Percentiles rank a stretch among this genome's conserved stretches.
These are phyloP conservation scores for Neonectria neomacrospora DNA, from an alignment of 2,329 filamentous ascomycete genomes.

Conservation along the genomic window DNA sequence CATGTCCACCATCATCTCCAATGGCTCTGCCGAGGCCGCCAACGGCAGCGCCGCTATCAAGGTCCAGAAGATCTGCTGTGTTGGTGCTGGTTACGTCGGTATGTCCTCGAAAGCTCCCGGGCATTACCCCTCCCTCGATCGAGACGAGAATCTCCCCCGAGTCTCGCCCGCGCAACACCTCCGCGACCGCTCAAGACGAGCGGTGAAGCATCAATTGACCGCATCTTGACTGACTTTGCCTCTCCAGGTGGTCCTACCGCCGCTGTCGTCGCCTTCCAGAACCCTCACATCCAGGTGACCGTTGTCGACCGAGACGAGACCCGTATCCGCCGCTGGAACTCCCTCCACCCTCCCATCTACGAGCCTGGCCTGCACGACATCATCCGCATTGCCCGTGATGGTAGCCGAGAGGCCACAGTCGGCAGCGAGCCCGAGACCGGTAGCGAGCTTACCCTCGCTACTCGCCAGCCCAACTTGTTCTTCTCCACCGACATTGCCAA, in stretches of 20 bases:
- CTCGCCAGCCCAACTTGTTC: constrained; percentile 72
- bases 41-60: constrained; percentile 45
- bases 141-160: background rate
- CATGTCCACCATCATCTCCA: constrained; percentile 46
- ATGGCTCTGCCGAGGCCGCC: constrained; percentile 48
- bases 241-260: constrained; percentile 76
- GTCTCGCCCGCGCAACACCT: background rate
- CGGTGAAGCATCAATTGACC: constrained; percentile 30
- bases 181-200: background rate
- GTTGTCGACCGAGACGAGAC: constrained; percentile 77
- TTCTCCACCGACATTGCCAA: constrained; percentile 76
- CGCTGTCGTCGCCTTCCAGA: constrained; percentile 78
- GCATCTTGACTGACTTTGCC: constrained; percentile 28
- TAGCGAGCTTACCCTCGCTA: constrained; percentile 50
- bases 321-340: constrained; percentile 79
- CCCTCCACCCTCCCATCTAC: constrained; percentile 77
- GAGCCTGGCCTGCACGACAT: constrained; percentile 78
- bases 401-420: constrained; percentile 58
- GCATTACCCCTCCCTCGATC: background rate
- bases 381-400: constrained; percentile 72
- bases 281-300: constrained; percentile 75
- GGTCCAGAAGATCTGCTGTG: constrained; percentile 74
- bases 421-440: constrained; percentile 50
- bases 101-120: constrained; percentile 48
- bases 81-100: constrained; percentile 82